Percentiles rank a stretch among this genome's conserved stretches.
phyloP scores from a whole-genome alignment of 2,329 filamentous ascomycete genomes.

The Colletotrichum somersetense region DNA sequence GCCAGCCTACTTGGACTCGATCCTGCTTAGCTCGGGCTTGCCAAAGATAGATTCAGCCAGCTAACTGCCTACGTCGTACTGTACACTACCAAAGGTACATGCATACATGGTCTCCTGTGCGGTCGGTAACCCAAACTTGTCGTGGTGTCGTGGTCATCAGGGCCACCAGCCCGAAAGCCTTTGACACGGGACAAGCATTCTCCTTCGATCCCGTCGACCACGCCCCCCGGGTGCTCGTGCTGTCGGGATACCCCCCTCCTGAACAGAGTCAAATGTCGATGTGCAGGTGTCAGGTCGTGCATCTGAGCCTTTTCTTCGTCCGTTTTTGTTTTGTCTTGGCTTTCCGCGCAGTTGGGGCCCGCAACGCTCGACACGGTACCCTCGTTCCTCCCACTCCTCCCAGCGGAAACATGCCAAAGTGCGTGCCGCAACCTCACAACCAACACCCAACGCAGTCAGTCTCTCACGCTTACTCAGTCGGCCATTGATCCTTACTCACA shows the following conservation, averaged over 20 bases:
- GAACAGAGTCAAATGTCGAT: constrained; percentile 16
- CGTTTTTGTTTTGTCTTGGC: constrained; percentile 41
- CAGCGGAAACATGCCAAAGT: constrained; percentile 31
- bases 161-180: constrained; percentile 17
- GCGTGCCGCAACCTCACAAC: background rate
- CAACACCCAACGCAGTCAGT: background rate
- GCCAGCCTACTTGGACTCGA: constrained; percentile 19
- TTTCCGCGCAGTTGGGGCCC: constrained; percentile 6
- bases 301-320: constrained; percentile 36
- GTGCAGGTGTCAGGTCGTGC: constrained; percentile 26
- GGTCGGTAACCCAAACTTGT: constrained; percentile 13
- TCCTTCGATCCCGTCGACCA: constrained; percentile 17
- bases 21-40: constrained; percentile 23
- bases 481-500: background rate
- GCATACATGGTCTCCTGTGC: no score
- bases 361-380: constrained; percentile 13
- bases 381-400: constrained; percentile 39
- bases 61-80: background rate
- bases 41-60: constrained; percentile 37
- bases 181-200: constrained; percentile 36
- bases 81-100: no score
- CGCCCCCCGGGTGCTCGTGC: constrained; percentile 1
- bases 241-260: constrained; percentile 24
- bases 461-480: background rate
- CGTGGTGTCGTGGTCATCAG: constrained; percentile 4